Percentiles rank a stretch among this genome's conserved stretches.
phyloP scores from a whole-genome alignment of 1,139 yeast species.

The Lodderomyces pseudojiufengensis region DNA sequence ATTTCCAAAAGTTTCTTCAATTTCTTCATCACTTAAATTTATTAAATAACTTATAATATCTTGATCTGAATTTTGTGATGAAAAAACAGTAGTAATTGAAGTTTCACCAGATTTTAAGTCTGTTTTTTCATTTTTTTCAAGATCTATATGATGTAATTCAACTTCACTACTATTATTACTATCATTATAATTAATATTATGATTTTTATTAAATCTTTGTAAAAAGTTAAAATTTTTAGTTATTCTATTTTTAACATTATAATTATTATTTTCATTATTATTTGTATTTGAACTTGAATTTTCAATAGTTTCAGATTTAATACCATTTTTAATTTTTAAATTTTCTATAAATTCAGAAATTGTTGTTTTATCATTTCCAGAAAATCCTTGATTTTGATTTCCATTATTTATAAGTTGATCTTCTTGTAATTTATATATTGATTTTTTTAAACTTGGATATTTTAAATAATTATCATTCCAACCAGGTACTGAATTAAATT shows the following conservation, averaged over 20 bases:
- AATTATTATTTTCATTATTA: not conserved
- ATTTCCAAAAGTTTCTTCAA: conserved; percentile 14
- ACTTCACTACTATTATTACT: conserved; percentile 6
- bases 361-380: conserved; percentile 20
- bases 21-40: conserved; percentile 9
- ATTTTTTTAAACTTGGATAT: conserved; percentile 61
- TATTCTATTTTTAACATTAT: conserved; percentile 11
- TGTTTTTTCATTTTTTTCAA: conserved; percentile 8
- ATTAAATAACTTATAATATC: conserved; percentile 3
- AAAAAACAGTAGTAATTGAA: conserved; percentile 4
- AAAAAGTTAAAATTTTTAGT: conserved; percentile 10
- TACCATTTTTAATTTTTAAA: conserved; percentile 4
- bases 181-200: not conserved
- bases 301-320: no score
- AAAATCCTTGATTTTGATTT: conserved; percentile 25
- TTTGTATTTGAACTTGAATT: conserved; percentile 1
- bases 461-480: conserved; percentile 70
- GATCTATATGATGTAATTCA: conserved; percentile 10
- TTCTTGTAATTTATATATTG: conserved; percentile 48
- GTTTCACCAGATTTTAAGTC: conserved; percentile 6
- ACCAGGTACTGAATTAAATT: conserved; percentile 78
- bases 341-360: conserved; percentile 27
- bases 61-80: conserved; percentile 1
- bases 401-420: conserved; percentile 26
- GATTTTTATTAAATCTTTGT: conserved; percentile 6